These are phyloP conservation scores for Dalbergia oliveri DNA, from an alignment of 306 rosid species.

Conservation along the genomic window DNA sequence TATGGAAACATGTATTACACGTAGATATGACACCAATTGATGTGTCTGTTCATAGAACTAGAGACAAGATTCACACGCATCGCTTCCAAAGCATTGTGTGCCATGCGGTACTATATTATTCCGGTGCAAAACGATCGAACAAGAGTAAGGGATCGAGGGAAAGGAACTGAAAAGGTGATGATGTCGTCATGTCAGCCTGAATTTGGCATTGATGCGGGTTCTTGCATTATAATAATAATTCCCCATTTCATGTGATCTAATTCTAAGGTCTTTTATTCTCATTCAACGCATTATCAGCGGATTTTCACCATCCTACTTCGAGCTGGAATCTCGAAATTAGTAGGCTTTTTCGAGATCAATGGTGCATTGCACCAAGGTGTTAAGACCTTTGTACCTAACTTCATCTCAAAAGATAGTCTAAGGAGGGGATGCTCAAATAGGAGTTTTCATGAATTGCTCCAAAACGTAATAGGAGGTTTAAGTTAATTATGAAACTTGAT, in stretches of 20 bases:
- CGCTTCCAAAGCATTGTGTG: slow-evolving; percentile 24
- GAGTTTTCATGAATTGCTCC: too few species aligned
- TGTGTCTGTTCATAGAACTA: too few species aligned
- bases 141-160: slow-evolving; percentile 5
- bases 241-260: neutral
- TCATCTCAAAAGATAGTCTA: too few species aligned
- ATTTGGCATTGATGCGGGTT: slow-evolving; percentile 34
- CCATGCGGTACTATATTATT: slow-evolving; percentile 13
- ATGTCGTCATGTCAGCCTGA: slow-evolving; percentile 23
- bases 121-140: slow-evolving; percentile 3
- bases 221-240: slow-evolving; percentile 21
- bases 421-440: too few species aligned
- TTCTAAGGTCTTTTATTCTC: slow-evolving; percentile 5
- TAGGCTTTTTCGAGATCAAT: neutral
- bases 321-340: neutral
- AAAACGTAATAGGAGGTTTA: too few species aligned
- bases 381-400: too few species aligned
- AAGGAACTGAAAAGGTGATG: neutral
- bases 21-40: too few species aligned
- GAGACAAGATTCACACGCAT: slow-evolving; percentile 8
- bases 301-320: neutral
- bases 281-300: slow-evolving; percentile 4
- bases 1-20: too few species aligned
- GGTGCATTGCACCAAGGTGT: neutral
- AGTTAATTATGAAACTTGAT: too few species aligned